Base-by-base conservation (phyloP, 2,329 filamentous ascomycete species). In the Cladosporium sp. region DNA sequence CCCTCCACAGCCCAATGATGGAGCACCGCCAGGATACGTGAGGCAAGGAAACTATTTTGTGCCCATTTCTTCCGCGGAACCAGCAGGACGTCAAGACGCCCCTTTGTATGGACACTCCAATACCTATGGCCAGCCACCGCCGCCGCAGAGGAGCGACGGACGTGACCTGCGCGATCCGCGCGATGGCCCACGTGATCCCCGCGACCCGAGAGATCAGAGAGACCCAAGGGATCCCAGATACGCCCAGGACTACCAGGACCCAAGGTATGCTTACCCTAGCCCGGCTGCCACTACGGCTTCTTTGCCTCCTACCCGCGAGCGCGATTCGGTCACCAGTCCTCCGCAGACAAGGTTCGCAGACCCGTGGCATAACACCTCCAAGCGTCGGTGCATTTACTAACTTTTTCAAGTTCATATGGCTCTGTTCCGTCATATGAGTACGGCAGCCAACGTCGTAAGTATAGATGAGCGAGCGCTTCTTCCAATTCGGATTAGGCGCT, bases 231-330 rank as follows among this genome's bases (percentile, higher is more conserved):
- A 52, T n/a, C 50, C 50, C 27, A 57, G 63, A 55, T 64, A 63
- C 41, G 51, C 53, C 41, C 61, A 63, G 54, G 64, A 66, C 19
- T 61, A 61, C 52, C 52, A 56, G 53, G 63, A 66, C 50, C 57
- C 62, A 45, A 60, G 63, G 57, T 64, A 64, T 59, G 62, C 63
- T 52, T 66, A 66, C 53, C 64, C 64, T 54, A 66, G 64, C 55
- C 64, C 64, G 57, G 63, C 63, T 47, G 57, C 60, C 47, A 66
- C 64, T 24, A 59, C 62, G 15, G 58, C 58, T n/a, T 60, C 61
- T 12, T 27, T 52, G 42, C 42, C 54, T 63, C 37, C 53, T 55
- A 37, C 55, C 52, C 58, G 62, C 47, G 62, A 65, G 39, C 56
- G 59, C 8, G 45, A 48, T 7, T 22, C 45, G 6, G 52, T 64